phyloP scores from a whole-genome alignment of 768 basidiomycete species.

The Myochromella boudieri region DNA sequence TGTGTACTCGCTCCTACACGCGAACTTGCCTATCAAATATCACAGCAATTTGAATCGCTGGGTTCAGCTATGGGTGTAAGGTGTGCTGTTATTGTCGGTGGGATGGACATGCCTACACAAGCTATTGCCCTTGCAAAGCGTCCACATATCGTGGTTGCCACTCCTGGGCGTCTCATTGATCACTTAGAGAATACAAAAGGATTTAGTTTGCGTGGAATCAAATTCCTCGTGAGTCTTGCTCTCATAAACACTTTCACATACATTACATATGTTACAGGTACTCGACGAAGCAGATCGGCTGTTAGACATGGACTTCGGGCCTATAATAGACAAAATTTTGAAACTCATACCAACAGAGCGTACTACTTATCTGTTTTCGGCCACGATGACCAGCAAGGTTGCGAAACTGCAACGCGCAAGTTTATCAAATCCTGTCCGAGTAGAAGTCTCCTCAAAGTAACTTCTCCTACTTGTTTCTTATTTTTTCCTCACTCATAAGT shows the following conservation, averaged over 20 bases:
- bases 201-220: slow-evolving; percentile 81
- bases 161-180: slow-evolving; percentile 89
- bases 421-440: slow-evolving; percentile 87
- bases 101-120: slow-evolving; percentile 89
- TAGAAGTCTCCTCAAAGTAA: slow-evolving; percentile 93
- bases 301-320: slow-evolving; percentile 95
- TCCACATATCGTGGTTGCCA: slow-evolving; percentile 94
- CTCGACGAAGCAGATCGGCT: slow-evolving; percentile 96
- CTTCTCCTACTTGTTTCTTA: background rate
- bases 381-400: slow-evolving; percentile 98
- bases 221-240: slow-evolving; percentile 71
- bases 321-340: slow-evolving; percentile 93
- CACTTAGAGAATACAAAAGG: slow-evolving; percentile 98
- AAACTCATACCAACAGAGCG: slow-evolving; percentile 94
- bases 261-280: slow-evolving; percentile 52
- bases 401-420: slow-evolving; percentile 95
- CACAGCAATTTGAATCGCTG: slow-evolving; percentile 92
- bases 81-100: slow-evolving; percentile 91
- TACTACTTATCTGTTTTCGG: slow-evolving; percentile 94
- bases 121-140: slow-evolving; percentile 89
- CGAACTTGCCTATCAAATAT: slow-evolving; percentile 96
- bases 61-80: slow-evolving; percentile 93
- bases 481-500: slow-evolving; percentile 6
- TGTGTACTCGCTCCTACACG: slow-evolving; percentile 96
- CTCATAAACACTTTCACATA: background rate